Evolutionary conservation across 179 eudicot genomes (phyloP), one percentile per base, ranked within the genome.

Genomic region (Silene noctiflora): DNA sequence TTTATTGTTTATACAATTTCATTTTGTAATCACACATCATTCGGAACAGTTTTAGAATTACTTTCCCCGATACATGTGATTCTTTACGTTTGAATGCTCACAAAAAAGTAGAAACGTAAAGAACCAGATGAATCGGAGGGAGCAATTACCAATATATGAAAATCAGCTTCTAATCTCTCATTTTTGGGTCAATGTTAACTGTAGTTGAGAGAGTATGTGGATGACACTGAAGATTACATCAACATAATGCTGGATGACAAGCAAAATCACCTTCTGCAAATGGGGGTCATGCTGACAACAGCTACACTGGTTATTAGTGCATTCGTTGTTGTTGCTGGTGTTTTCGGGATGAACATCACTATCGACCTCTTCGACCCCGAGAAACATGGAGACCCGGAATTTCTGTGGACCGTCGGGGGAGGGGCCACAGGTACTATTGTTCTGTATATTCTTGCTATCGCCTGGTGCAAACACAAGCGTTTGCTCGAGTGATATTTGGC

Each of bases 181-280:
- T 24, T 60, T 67, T 67, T 25, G n/a, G n/a, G 48, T 9, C 17
- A 48, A 17, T 63, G 74, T 46, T 39, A 70, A 31, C 62, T 71
- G 53, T 81, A 95, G 99, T 87, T 95, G 78, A 82, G 98, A 81
- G 99, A 95, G 85, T 95, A 95, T 46, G 98, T 95, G 58, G 99
- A 93, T 55, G 99, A 95, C 88, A 95, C 99, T 0, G 99, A 95
- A 82, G 99, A 95, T 80, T 95, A 93, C 88, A 95, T 95, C 83
- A 95, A 95, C 80, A 95, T 95, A 4, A 95, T 95, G 98, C 81
- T 95, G 80, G 99, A 95, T 76, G 98, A 95, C 91, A 95, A 95
- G 71, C 99, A 95, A 77, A 95, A 95, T 53, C 95, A 95, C 78
- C 97, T 95, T 16, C 83, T 95, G 78, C 98, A 93, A 76, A 95